Conservation (phyloP, 2,329 filamentous ascomycete species). For the Aaosphaeria arxii region DNA sequence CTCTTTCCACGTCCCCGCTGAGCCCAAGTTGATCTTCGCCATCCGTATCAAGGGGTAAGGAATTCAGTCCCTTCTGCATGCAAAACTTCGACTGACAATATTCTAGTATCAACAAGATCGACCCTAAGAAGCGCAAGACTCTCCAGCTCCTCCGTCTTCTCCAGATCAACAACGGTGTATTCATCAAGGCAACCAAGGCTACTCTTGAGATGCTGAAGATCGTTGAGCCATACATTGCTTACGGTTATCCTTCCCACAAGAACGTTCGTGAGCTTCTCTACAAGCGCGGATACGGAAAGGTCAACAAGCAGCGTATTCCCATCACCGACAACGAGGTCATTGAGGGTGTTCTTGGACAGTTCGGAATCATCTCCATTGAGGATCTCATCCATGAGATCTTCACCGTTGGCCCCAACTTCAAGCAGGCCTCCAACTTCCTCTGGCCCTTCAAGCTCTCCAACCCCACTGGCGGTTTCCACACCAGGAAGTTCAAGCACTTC, state of each 20-base stretch:
- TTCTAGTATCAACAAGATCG: slow-evolving; percentile 98
- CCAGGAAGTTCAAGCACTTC: slow-evolving; percentile 99
- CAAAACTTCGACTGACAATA: neutral
- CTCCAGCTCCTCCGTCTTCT: slow-evolving; percentile 98
- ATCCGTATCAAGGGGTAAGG: slow-evolving; percentile 95
- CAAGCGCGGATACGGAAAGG: slow-evolving; percentile 96
- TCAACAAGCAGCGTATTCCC: slow-evolving; percentile 96
- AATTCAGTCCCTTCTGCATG: neutral
- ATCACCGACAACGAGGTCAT: slow-evolving; percentile 98
- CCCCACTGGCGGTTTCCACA: slow-evolving; percentile 93
- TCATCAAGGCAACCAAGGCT: slow-evolving; percentile 96
- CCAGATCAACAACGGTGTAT: slow-evolving; percentile 99
- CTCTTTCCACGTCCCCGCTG: slow-evolving; percentile 90
- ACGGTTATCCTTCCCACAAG: slow-evolving; percentile 99
- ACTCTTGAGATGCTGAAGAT: slow-evolving; percentile 95
- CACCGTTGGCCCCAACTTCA: slow-evolving; percentile 97
- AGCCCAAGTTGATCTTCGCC: slow-evolving; percentile 97
- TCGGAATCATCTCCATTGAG: slow-evolving; percentile 93
- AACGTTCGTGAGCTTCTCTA: slow-evolving; percentile 98
- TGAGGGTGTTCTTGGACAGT: slow-evolving; percentile 94
- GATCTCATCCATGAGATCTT: slow-evolving; percentile 98
- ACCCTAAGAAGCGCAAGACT: slow-evolving; percentile 99
- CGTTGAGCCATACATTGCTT: slow-evolving; percentile 98
- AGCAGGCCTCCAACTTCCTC: slow-evolving; percentile 99
- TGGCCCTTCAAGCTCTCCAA: slow-evolving; percentile 99